Percentiles rank a stretch among this genome's conserved stretches.
phyloP scores from a whole-genome alignment of 1,284 basidiomycete species.

The Ceratobasidium theobromae region DNA sequence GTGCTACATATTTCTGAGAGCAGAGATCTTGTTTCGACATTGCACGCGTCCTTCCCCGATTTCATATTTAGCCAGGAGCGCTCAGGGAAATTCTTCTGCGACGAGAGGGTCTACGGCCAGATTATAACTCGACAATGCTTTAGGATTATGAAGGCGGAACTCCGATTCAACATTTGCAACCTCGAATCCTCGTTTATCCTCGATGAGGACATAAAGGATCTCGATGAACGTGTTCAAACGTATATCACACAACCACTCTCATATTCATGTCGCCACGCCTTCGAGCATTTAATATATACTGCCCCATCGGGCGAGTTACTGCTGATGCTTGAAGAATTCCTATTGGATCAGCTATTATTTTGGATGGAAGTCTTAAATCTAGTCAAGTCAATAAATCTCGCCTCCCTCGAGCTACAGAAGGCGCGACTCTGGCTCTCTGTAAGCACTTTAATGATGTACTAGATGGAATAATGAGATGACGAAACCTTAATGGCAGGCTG shows the following conservation, averaged over 20 bases:
- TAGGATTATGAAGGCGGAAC: neutral
- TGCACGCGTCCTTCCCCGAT: neutral
- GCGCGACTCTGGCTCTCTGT: neutral
- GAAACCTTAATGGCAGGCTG: neutral
- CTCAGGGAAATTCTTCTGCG: neutral
- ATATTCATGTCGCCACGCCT: neutral
- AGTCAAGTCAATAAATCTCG: neutral
- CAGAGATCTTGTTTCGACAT: constrained; percentile 61
- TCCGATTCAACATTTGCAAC: constrained; percentile 11
- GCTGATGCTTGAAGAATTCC: neutral
- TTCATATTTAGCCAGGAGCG: neutral
- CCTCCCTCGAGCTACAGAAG: neutral
- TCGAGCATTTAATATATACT: neutral
- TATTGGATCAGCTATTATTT: neutral
- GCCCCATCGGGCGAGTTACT: neutral
- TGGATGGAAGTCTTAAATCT: constrained; percentile 35
- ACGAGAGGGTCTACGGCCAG: too few relatives aligned
- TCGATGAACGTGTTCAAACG: neutral
- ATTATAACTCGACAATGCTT: neutral
- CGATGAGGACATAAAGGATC: neutral
- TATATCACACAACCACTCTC: neutral
- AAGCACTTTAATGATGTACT: too few relatives aligned
- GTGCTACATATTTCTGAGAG: constrained; percentile 92
- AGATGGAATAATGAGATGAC: too few relatives aligned
- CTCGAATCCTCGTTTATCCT: neutral